A percentile compares a stretch with the other conserved stretches of the same genome.
Conservation (phyloP, 2,329 filamentous ascomycete species). For the Daldinia eschscholtzii region DNA sequence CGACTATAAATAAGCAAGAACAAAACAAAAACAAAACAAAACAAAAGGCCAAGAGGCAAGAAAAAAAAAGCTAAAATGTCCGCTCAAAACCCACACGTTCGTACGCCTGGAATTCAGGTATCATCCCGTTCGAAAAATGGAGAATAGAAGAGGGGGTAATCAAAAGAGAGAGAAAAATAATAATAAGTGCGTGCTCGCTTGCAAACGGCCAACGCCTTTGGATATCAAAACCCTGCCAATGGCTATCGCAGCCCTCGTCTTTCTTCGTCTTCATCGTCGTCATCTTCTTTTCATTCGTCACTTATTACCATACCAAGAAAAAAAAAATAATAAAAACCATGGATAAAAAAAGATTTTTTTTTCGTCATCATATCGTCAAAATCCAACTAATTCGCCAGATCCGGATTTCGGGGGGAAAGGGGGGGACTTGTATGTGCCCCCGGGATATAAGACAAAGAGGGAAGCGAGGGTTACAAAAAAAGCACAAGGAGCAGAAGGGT, state of each 20-base stretch:
- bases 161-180: background rate
- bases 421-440: background rate
- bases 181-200: conserved; percentile 30
- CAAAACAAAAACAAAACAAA: conserved; percentile 2
- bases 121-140: conserved; percentile 15
- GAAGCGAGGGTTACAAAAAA: background rate
- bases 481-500: too few relatives aligned
- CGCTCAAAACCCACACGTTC: conserved; percentile 9
- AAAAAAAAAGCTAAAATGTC: background rate
- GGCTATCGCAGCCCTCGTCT: conserved; percentile 10
- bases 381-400: conserved; percentile 5
- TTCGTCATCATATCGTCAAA: conserved; percentile 13
- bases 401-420: background rate
- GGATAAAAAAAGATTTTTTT: background rate
- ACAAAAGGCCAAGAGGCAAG: conserved; percentile 1
- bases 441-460: background rate
- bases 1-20: background rate
- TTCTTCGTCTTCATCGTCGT: conserved; percentile 1
- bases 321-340: background rate
- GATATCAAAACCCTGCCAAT: conserved; percentile 30
- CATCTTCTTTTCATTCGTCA: conserved; percentile 2
- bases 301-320: background rate
- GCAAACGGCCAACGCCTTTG: conserved; percentile 24
- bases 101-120: conserved; percentile 20
- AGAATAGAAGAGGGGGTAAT: background rate